Evolutionary conservation across 768 basidiomycete species (phyloP).

Genomic region (Mycena indigotica): DNA sequence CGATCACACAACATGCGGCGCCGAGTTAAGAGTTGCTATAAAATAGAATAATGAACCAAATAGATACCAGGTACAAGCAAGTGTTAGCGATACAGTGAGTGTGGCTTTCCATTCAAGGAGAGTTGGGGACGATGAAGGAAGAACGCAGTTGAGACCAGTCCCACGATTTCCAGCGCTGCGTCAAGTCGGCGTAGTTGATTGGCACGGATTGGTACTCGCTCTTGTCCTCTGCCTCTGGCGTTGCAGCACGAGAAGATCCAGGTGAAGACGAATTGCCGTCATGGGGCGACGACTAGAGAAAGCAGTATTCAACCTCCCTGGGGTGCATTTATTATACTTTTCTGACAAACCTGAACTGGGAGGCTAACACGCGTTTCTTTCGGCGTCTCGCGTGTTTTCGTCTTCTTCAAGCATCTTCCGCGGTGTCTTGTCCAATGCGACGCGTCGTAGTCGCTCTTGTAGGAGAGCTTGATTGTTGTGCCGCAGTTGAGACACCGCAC

Average conservation of each 20-base stretch:
- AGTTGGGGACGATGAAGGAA: background rate
- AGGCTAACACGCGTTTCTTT: background rate
- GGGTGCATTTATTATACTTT: too few relatives aligned
- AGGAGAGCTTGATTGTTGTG: conserved; percentile 62
- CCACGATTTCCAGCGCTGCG: conserved; percentile 4
- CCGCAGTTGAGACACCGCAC: conserved; percentile 61
- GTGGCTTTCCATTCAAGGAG: background rate
- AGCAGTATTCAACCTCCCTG: too few relatives aligned
- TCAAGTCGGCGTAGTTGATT: too few relatives aligned
- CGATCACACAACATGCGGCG: conserved; percentile 17
- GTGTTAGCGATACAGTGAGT: background rate
- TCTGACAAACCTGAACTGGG: background rate
- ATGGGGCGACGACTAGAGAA: too few relatives aligned
- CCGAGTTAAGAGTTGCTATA: background rate
- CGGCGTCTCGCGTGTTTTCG: conserved; percentile 26
- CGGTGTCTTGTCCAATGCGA: conserved; percentile 71
- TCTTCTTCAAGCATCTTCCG: conserved; percentile 57
- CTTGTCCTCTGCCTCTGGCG: background rate
- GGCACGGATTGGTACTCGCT: background rate
- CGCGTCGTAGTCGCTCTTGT: conserved; percentile 65
- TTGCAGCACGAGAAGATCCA: background rate
- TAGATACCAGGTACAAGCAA: background rate
- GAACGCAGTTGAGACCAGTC: background rate
- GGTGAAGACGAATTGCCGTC: background rate
- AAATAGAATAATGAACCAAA: background rate